phyloP scores from a whole-genome alignment of 208 protist species.

The Vickermania spadyakhi region DNA sequence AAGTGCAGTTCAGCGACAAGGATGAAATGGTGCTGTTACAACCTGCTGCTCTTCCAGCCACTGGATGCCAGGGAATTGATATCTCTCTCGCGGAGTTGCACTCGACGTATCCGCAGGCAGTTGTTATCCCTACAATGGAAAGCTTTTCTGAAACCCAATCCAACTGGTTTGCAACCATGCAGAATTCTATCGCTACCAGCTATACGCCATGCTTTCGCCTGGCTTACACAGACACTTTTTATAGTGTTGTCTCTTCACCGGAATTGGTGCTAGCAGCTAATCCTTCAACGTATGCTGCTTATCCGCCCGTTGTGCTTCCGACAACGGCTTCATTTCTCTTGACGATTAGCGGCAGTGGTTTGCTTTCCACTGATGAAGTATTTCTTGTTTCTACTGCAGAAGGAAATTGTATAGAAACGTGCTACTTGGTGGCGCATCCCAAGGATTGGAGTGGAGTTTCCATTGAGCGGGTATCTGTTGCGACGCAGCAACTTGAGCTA shows the following conservation, averaged over 20 bases:
- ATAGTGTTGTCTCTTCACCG: slow-evolving; percentile 13
- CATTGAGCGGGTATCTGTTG: slow-evolving; percentile 3
- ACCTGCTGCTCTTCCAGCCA: slow-evolving; percentile 4
- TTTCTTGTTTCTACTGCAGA: slow-evolving; percentile 40
- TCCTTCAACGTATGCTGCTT: slow-evolving; percentile 28
- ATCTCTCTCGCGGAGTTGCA: background rate
- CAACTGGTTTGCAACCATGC: slow-evolving; percentile 61
- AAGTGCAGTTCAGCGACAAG: slow-evolving; percentile 28
- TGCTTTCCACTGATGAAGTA: slow-evolving; percentile 36
- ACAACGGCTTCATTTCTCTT: slow-evolving; percentile 29
- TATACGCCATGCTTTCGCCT: slow-evolving; percentile 71
- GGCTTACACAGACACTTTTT: slow-evolving; percentile 31
- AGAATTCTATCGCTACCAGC: slow-evolving; percentile 11
- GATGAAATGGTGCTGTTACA: slow-evolving; percentile 60
- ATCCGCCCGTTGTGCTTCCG: slow-evolving; percentile 44
- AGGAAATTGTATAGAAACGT: slow-evolving; percentile 60
- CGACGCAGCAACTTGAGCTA: background rate
- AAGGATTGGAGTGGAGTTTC: slow-evolving; percentile 29
- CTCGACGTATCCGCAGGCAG: slow-evolving; percentile 11
- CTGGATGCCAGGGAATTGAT: slow-evolving; percentile 4
- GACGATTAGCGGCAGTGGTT: slow-evolving; percentile 31
- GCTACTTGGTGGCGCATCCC: slow-evolving; percentile 38
- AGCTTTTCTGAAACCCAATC: slow-evolving; percentile 21
- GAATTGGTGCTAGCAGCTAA: slow-evolving; percentile 28
- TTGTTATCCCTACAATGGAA: slow-evolving; percentile 19